Base-by-base conservation (phyloP, 768 basidiomycete species). In the Glaciozyma martinii region DNA sequence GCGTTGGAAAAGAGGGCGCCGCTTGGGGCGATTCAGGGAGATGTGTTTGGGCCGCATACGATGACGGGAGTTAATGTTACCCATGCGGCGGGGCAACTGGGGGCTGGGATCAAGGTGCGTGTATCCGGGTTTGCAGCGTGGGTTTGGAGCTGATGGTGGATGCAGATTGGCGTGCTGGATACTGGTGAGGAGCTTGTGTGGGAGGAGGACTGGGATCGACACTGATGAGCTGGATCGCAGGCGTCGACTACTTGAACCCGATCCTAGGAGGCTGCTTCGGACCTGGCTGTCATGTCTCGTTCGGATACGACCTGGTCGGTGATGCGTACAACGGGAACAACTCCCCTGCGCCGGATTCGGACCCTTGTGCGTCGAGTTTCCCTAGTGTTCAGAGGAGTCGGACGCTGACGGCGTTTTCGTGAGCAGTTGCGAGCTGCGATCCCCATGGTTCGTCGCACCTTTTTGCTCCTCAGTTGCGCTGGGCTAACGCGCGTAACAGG, bases 21-120 rank as follows among this genome's bases (percentile, higher is more conserved):
- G 37, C 37, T 6, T 40, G n/a, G n/a, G n/a, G n/a, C n/a, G n/a
- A 40, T 40, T 8, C 37, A n/a, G 5, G 37, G 37, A 7, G 46
- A 47, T 47, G 21, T 8, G 21, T 47, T 47, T 47, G 60, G 60
- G 7, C 59, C 70, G 13, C 70, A 71, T 46, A 49, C 60, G n/a
- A 56, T 63, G 57, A 68, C 70, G 7, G 82, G 84, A 25, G 85
- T 86, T 2, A 82, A 86, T 70, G 82, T 81, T 65, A 78, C 86
- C 25, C 86, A 87, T 72, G 83, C 83, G 8, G 71, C 80, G 66
- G 85, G 85, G 1, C 80, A 84, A 71, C 78, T 79, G 32, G 86
- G 87, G 18, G 80, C 80, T 47, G 86, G 86, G 3, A 78, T 86
- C 74, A 85, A 85, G 33, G 54, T 56, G 32, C 49, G 23, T 52